phyloP scores from a whole-genome alignment of 441 rosid genomes.

The Metrosideros polymorpha region DNA sequence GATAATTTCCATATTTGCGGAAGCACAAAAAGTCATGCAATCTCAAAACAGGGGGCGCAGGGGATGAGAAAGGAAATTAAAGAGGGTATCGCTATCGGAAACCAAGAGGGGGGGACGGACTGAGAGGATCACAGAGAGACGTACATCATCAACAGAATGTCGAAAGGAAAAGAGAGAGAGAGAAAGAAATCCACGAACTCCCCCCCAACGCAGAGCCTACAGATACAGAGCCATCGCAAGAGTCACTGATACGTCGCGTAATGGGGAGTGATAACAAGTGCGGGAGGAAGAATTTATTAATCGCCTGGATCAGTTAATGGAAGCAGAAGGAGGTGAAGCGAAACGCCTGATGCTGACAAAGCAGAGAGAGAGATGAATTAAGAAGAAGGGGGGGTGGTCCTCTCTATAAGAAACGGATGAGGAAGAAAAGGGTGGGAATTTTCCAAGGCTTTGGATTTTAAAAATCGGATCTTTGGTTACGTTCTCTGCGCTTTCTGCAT shows the following conservation, averaged over 20 bases:
- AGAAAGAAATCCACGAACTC: neutral
- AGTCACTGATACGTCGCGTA: neutral
- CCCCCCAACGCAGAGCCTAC: neutral
- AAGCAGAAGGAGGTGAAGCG: neutral
- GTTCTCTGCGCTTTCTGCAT: neutral
- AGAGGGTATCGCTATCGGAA: neutral
- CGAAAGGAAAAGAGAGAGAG: neutral
- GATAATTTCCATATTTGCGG: neutral
- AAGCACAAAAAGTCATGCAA: neutral
- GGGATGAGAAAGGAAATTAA: neutral
- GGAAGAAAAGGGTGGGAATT: neutral
- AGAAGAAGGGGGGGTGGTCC: no score
- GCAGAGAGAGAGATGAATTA: neutral
- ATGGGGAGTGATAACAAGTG: neutral
- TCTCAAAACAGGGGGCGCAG: neutral
- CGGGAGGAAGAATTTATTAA: neutral
- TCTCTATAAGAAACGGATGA: neutral
- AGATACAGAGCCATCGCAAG: neutral
- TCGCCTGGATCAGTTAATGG: neutral
- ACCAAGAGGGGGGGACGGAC: neutral
- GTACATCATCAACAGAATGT: neutral
- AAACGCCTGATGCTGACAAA: neutral
- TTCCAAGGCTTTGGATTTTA: neutral
- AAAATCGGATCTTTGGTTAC: neutral
- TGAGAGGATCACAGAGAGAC: neutral